Evolutionary conservation across 495 filamentous ascomycete genomes (phyloP), one percentile per base, ranked within the genome.

Genomic region (Penicillium antarcticum): DNA sequence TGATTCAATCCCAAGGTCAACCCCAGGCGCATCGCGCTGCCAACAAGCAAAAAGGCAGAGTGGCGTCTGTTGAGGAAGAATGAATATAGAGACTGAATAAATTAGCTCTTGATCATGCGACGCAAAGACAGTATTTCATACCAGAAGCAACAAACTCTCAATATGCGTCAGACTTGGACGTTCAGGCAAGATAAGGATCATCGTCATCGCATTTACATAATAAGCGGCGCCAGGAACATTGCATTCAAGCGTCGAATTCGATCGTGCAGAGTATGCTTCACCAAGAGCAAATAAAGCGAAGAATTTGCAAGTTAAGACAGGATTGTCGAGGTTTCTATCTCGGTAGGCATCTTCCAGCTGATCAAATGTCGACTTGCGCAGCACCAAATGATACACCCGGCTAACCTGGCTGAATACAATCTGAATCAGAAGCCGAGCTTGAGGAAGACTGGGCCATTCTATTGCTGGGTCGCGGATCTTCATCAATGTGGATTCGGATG

Each of bases 11-110:
- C 69, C 9, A 72, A 45, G 19, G 61, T 61, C 13, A 72, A 14
- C 0, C 47, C 67, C 1, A 63, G 19, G 11, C 69, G 62, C 54
- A 70, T 58, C 0, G 69, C 65, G 35, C 37, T 57, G 12, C 69
- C 66, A 4, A 66, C 54, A 2, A 72, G 42, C 26, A 56, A 24
- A 26, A 62, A 72, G 1, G 55, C 69, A 0, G 62, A 63, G 45
- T 72, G 62, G 2, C 69, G 62, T 37, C 69, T 45, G 41, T 72
- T 70, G 5, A 68, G 42, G 26, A 64, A 66, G 12, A 65, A 65
- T 1, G 61, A 72, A 42, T 60, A 72, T 7, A 72, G 39, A 6
- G 66, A 63, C 61, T 69, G 13, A 0, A 35, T 0, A 0, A 0
- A 18, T 67, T 21, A 65, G 58, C 9, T 45, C 1, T 37, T 1